A percentile compares a stretch with the other conserved stretches of the same genome.
These are phyloP conservation scores for Populus hybrid DNA, from an alignment of 441 rosid species.

Conservation along the genomic window DNA sequence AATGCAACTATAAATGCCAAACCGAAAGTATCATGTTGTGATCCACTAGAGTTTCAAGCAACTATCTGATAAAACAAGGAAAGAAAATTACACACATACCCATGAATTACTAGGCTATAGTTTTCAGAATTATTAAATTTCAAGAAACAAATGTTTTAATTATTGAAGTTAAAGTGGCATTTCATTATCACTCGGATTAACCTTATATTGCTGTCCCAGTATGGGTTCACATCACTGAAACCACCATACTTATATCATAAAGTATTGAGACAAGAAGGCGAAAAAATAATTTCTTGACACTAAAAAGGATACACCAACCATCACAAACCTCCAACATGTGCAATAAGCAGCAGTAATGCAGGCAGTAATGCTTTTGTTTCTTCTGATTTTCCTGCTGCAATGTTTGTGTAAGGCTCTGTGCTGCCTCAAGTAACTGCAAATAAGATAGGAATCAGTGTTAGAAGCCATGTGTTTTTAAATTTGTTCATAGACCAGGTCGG, in stretches of 20 bases:
- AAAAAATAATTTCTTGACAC: not conserved
- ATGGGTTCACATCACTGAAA: not conserved
- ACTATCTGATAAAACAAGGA: not conserved
- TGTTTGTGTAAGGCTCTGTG: slow-evolving; percentile 97
- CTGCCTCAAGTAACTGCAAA: slow-evolving; percentile 91
- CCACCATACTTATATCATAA: not conserved
- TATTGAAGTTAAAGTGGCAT: not conserved
- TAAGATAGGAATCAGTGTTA: slow-evolving; percentile 4
- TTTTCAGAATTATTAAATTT: not conserved
- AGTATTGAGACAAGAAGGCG: not conserved
- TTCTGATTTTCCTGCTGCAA: slow-evolving; percentile 91
- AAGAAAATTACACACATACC: not conserved
- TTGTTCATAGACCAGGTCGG: not conserved
- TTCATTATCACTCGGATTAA: not conserved
- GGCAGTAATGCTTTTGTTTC: slow-evolving; percentile 88
- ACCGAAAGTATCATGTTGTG: not conserved
- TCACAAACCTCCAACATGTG: slow-evolving; percentile 84
- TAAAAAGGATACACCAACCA: slow-evolving; percentile 12
- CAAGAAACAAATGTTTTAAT: not conserved
- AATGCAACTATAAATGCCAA: slow-evolving; percentile 15
- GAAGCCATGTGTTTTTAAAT: not conserved
- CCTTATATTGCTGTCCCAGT: not conserved
- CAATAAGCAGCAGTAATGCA: slow-evolving; percentile 87
- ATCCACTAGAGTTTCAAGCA: not conserved
- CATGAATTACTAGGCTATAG: no score